A percentile compares a stretch with the other conserved stretches of the same genome.
Conservation (phyloP, 1,284 basidiomycete species). For the Fistulina hepatica region DNA sequence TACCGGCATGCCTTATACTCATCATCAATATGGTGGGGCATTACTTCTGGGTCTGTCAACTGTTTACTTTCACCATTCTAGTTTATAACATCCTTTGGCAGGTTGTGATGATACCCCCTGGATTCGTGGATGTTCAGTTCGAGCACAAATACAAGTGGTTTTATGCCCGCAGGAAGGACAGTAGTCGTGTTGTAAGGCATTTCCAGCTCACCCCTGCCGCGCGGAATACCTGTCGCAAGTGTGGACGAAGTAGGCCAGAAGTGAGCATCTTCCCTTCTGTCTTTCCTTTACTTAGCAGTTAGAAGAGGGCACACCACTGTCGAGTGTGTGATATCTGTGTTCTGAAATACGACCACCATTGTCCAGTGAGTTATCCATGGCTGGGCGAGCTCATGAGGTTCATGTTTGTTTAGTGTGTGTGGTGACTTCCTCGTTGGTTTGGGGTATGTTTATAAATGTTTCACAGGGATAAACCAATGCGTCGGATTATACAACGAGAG, state of each 20-base stretch:
- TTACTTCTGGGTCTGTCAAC: conserved; percentile 80
- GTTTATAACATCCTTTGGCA: too few species aligned
- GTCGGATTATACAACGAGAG: conserved; percentile 93
- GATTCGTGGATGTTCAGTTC: conserved; percentile 43
- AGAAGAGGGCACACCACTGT: conserved; percentile 91
- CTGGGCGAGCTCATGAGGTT: conserved; percentile 8
- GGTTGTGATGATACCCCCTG: conserved; percentile 68
- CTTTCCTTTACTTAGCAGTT: neutral
- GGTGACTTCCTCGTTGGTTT: conserved; percentile 2
- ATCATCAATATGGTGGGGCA: conserved; percentile 70
- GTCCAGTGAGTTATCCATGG: conserved; percentile 51
- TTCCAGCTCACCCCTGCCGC: conserved; percentile 40
- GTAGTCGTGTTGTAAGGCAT: conserved; percentile 28
- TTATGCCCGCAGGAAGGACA: conserved; percentile 17
- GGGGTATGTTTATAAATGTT: neutral
- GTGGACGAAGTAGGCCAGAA: conserved; percentile 68
- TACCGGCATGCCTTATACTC: conserved; percentile 63
- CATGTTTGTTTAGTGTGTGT: conserved; percentile 32
- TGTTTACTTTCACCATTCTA: too few species aligned
- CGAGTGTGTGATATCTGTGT: conserved; percentile 87
- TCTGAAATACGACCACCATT: conserved; percentile 92
- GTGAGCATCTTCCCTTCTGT: conserved; percentile 33
- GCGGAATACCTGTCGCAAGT: conserved; percentile 57
- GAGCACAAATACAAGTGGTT: conserved; percentile 6
- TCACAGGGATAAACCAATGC: conserved; percentile 90